Base-by-base conservation (phyloP, 129 eudicot species). In the Saussurea involucrata region DNA sequence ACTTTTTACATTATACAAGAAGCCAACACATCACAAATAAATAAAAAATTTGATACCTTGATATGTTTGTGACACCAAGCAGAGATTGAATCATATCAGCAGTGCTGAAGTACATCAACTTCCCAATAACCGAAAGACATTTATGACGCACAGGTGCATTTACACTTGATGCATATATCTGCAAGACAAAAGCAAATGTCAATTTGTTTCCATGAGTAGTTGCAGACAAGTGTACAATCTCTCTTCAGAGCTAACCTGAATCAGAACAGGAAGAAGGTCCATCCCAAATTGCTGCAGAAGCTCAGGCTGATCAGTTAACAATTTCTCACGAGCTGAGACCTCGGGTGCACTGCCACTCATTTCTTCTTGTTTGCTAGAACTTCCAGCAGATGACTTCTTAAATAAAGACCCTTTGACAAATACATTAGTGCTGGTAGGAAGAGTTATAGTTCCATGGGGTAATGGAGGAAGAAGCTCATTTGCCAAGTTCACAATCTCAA, bases 401-500 rank as follows among this genome's bases (percentile, higher is more conserved):
- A 81, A 32, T 63, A 88, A 81, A 40, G 97, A 78, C 17, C 95
- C 95, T 85, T 83, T 88, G 34, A 90, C 86, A 83, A 88, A 87
- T 73, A 88, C 46, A 83, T 78, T 88, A 80, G 75, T 76, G 68
- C 92, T 82, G 31, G 86, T 65, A 63, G 97, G 99, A 76, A 95
- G 96, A 71, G 97, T 88, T 12, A 92, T 90, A 18, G 87, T 90
- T 76, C 99, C 99, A 76, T 87, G 87, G 10, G 97, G 97, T 74
- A 95, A 85, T 5, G 96, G 92, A 9, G 99, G 97, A 78, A 95
- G 97, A 83, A 95, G 99, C 88, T 95, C 97, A 76, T 95, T 95
- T 84, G 97, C 92, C 57, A 95, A 87, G 82, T 95, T 95, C 83
- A 95, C 91, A 83, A 95, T 95, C 87, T 95, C 99, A 85, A 95